Conservation (phyloP, 83 land plant species). For the Isoetes engelmannii region DNA sequence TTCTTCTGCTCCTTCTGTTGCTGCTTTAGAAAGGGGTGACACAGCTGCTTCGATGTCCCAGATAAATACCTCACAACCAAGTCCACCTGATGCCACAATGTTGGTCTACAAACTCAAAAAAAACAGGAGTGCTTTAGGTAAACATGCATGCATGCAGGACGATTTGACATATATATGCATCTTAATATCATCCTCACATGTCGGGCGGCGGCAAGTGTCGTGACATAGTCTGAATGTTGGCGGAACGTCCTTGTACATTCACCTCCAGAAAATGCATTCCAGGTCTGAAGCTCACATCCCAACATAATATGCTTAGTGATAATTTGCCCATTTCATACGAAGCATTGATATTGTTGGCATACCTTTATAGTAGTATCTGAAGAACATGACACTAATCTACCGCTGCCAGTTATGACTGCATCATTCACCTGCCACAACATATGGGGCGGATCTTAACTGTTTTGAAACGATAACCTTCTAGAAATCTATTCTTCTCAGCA, state of each 20-base stretch:
- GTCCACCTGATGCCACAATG: conserved; percentile 93
- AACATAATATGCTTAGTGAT: not conserved
- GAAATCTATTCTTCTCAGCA: no score
- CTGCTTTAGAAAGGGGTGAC: conserved; percentile 50
- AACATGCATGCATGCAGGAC: not conserved
- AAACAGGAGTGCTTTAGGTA: not conserved
- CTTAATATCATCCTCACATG: conserved; percentile 50
- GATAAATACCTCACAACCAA: conserved; percentile 93
- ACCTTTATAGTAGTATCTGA: conserved; percentile 81
- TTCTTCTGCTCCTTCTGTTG: conserved; percentile 50
- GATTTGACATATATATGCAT: conserved; percentile 5
- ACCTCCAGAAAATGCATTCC: conserved; percentile 71
- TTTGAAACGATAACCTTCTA: no score
- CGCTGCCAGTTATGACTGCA: conserved; percentile 61
- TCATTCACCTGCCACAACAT: conserved; percentile 76
- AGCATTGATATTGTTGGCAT: not conserved
- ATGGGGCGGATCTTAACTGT: not conserved
- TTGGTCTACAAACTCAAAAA: conserved; percentile 53
- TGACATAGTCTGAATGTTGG: conserved; percentile 97
- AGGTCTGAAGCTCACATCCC: conserved; percentile 40
- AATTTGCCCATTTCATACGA: not conserved
- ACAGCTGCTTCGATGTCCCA: conserved; percentile 96
- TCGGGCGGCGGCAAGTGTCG: conserved; percentile 84
- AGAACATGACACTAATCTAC: conserved; percentile 59
- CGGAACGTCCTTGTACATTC: conserved; percentile 72